These are phyloP conservation scores for Wickerhamomyces strasburgensis DNA, from an alignment of 805 yeast genomes.

Conservation along the genomic window DNA sequence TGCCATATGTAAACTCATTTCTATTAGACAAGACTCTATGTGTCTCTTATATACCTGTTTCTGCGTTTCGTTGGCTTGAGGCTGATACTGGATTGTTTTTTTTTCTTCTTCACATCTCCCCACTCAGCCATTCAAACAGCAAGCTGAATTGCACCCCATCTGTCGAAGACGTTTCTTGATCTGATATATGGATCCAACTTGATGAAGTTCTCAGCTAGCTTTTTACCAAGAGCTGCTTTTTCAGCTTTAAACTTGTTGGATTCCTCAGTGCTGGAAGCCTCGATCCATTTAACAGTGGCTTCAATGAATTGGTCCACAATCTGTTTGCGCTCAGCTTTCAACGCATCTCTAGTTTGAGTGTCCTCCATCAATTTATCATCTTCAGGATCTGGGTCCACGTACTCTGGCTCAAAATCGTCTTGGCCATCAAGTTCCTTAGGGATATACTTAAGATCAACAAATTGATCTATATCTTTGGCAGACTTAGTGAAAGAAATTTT, in stretches of 20 bases:
- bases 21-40: too few relatives aligned
- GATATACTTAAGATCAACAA: constrained; percentile 53
- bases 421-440: constrained; percentile 76
- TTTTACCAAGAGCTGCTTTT: constrained; percentile 46
- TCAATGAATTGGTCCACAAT: constrained; percentile 51
- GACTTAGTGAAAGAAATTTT: constrained; percentile 81
- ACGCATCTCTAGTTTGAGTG: constrained; percentile 39
- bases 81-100: too few relatives aligned
- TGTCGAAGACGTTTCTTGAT: constrained; percentile 72
- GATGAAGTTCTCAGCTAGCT: constrained; percentile 59
- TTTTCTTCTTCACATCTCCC: too few relatives aligned
- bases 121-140: too few relatives aligned
- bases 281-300: constrained; percentile 76
- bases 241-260: constrained; percentile 46
- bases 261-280: constrained; percentile 46
- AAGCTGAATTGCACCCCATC: constrained; percentile 43
- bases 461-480: constrained; percentile 59
- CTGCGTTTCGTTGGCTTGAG: too few relatives aligned
- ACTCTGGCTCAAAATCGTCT: constrained; percentile 52
- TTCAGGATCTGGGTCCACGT: constrained; percentile 53
- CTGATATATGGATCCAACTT: constrained; percentile 77
- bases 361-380: constrained; percentile 47
- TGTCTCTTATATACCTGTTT: too few relatives aligned
- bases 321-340: constrained; percentile 49
- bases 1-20: too few relatives aligned